These are phyloP conservation scores for Phytophthora brassicae DNA, from an alignment of 352 stramenopile species.

Conservation along the genomic window DNA sequence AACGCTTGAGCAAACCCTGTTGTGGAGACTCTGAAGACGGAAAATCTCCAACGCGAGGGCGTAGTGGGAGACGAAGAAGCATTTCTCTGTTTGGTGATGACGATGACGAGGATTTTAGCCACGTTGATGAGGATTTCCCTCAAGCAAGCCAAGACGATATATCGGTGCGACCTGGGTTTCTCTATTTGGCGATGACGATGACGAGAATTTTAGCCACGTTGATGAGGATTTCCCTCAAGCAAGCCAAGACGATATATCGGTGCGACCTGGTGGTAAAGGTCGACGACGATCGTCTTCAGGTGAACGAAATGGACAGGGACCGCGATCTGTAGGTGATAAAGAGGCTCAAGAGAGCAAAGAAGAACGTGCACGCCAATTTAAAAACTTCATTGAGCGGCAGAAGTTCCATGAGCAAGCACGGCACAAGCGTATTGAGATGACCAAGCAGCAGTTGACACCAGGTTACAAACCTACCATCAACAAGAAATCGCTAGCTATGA, in stretches of 20 bases:
- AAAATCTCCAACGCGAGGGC: constrained; percentile 22
- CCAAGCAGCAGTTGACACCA: constrained; percentile 58
- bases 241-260: constrained; percentile 59
- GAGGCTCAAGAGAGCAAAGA: constrained; percentile 46
- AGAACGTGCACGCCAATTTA: constrained; percentile 54
- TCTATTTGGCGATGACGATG: constrained; percentile 33
- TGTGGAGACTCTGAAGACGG: constrained; percentile 21
- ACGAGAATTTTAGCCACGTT: constrained; percentile 31
- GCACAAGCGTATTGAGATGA: constrained; percentile 61
- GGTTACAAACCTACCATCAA: constrained; percentile 77
- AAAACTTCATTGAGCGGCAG: constrained; percentile 76
- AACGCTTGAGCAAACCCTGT: constrained; percentile 73
- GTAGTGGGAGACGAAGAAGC: constrained; percentile 28
- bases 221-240: constrained; percentile 25
- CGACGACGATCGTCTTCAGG: constrained; percentile 12
- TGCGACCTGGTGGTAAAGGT: constrained; percentile 29
- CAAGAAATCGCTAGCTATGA: constrained; percentile 79
- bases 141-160: constrained; percentile 56
- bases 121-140: constrained; percentile 21
- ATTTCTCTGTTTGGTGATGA: constrained; percentile 38
- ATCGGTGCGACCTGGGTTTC: constrained; percentile 48
- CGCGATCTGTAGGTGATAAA: constrained; percentile 53
- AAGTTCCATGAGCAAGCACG: constrained; percentile 72
- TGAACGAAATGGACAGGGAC: constrained; percentile 27
- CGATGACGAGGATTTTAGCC: constrained; percentile 34